These are phyloP conservation scores for Jatropha curcas DNA, from an alignment of 345 rosid species.

Conservation along the genomic window DNA sequence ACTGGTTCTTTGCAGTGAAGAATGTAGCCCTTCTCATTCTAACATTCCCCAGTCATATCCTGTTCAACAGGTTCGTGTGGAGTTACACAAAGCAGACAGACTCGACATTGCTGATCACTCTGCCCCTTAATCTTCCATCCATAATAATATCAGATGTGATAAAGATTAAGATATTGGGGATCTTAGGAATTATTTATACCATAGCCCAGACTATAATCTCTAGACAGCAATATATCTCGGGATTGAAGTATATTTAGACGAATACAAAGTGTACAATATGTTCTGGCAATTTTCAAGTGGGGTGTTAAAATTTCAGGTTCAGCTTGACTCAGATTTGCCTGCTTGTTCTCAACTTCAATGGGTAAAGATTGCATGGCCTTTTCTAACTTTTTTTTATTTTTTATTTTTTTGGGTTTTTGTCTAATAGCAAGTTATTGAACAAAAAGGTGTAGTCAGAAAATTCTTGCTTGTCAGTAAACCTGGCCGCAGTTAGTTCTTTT, in stretches of 20 bases:
- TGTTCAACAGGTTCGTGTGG: constrained; percentile 91
- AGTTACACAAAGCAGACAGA: constrained; percentile 68
- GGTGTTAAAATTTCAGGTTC: constrained; percentile 29
- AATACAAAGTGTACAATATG: constrained; percentile 39
- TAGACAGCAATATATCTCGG: constrained; percentile 92
- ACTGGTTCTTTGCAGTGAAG: constrained; percentile 91
- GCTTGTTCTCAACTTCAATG: neutral
- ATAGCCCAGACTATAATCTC: constrained; percentile 77
- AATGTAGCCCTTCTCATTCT: constrained; percentile 83
- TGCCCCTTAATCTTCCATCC: constrained; percentile 90
- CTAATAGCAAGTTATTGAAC: constrained; percentile 12
- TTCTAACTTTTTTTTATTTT: constrained; percentile 12
- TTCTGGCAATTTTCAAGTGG: constrained; percentile 36
- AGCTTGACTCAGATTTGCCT: constrained; percentile 9
- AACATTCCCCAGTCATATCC: constrained; percentile 88
- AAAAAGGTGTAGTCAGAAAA: neutral
- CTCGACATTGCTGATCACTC: constrained; percentile 61
- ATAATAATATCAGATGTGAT: constrained; percentile 79
- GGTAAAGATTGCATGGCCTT: constrained; percentile 11
- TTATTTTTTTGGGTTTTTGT: too few species aligned
- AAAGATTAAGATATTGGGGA: constrained; percentile 79
- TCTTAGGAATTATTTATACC: constrained; percentile 79
- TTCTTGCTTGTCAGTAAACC: neutral
- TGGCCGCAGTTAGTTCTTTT: neutral
- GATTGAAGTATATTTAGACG: constrained; percentile 81